Conservation (phyloP, 1,139 yeast species). For the Blastobotrys serpentis region DNA sequence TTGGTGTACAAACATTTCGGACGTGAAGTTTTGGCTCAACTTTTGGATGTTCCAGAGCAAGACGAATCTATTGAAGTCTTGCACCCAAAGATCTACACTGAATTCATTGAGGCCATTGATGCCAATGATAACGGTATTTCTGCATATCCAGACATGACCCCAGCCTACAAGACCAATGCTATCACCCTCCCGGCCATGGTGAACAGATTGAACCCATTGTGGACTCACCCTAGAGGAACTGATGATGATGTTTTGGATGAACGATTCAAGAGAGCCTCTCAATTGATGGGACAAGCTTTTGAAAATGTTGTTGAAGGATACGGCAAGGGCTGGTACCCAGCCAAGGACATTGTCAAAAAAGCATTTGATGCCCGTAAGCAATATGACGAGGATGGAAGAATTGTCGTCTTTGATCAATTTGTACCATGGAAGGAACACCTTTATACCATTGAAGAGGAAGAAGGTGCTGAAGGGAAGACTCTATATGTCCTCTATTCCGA, state of each 20-base stretch:
- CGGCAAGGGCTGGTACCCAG: conserved; percentile 91
- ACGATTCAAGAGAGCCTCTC: conserved; percentile 68
- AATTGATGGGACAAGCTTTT: conserved; percentile 81
- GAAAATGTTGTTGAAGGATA: conserved; percentile 63
- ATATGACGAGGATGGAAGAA: conserved; percentile 57
- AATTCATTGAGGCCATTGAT: conserved; percentile 87
- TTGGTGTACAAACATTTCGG: conserved; percentile 92
- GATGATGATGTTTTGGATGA: conserved; percentile 66
- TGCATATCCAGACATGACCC: conserved; percentile 52
- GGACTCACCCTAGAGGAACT: conserved; percentile 60
- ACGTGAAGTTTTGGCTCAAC: conserved; percentile 59
- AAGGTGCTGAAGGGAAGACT: conserved; percentile 51
- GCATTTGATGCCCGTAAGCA: conserved; percentile 51
- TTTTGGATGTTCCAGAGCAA: conserved; percentile 40
- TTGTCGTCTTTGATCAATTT: conserved; percentile 66
- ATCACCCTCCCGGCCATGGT: conserved; percentile 80
- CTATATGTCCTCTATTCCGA: conserved; percentile 82
- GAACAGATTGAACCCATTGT: conserved; percentile 76
- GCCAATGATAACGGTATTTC: conserved; percentile 94
- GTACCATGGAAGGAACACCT: conserved; percentile 97
- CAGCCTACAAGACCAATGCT: conserved; percentile 42
- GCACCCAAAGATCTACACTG: conserved; percentile 73
- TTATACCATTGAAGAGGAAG: conserved; percentile 67
- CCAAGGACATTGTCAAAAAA: conserved; percentile 69
- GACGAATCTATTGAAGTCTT: conserved; percentile 54